These are phyloP conservation scores for Acacia melanoxylon DNA, from an alignment of 306 rosid species.

Conservation along the genomic window DNA sequence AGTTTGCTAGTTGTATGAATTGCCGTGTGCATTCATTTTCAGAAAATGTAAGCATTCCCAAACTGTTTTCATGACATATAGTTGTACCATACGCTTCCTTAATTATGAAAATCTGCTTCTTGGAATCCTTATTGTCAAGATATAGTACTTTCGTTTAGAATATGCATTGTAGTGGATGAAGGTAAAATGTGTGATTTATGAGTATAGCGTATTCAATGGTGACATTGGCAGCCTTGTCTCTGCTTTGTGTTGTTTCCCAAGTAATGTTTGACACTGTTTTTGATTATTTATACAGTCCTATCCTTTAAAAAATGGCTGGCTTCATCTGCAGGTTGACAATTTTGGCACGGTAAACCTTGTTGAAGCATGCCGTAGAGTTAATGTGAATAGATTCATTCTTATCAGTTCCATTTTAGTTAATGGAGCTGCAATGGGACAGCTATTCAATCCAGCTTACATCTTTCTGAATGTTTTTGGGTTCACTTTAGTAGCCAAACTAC, in stretches of 20 bases:
- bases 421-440: slow-evolving; percentile 96
- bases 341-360: slow-evolving; percentile 90
- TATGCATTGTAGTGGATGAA: neutral
- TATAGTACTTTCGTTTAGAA: neutral
- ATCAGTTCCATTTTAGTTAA: slow-evolving; percentile 92
- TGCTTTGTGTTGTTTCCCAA: neutral
- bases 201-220: neutral
- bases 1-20: slow-evolving; percentile 7
- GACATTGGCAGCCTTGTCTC: neutral
- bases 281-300: neutral
- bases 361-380: slow-evolving; percentile 80
- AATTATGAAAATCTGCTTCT: neutral
- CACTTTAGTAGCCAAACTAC: slow-evolving; percentile 89
- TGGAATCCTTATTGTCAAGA: neutral
- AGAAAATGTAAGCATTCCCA: neutral
- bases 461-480: slow-evolving; percentile 90
- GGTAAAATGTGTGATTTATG: neutral
- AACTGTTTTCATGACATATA: neutral
- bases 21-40: neutral
- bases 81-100: neutral
- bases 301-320: slow-evolving; percentile 6
- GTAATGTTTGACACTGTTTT: neutral
- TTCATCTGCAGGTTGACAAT: slow-evolving; percentile 76
- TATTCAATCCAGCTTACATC: slow-evolving; percentile 88
- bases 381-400: slow-evolving; percentile 81